Evolutionary conservation across 305 asterid species (phyloP).

Genomic region (Fraxinus dipetala): DNA sequence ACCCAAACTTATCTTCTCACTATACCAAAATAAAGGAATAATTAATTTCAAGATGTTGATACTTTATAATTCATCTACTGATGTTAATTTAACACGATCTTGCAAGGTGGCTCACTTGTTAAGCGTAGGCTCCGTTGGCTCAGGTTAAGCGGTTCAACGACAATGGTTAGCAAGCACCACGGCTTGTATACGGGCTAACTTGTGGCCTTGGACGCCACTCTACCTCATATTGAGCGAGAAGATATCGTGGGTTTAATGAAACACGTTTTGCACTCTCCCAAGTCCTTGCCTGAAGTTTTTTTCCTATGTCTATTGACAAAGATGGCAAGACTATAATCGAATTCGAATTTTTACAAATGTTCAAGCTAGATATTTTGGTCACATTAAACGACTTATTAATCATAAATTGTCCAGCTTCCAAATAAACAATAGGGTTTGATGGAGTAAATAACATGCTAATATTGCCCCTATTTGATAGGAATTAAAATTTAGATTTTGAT

Average conservation of each 20-base stretch:
- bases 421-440: background rate
- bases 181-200: background rate
- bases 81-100: background rate
- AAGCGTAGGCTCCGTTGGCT: background rate
- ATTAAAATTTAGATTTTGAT: no score
- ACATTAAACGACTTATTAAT: background rate
- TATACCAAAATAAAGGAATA: conserved; percentile 16
- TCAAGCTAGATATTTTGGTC: background rate
- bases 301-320: background rate
- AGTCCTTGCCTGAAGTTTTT: background rate
- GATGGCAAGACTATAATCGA: background rate
- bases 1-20: conserved; percentile 24
- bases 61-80: background rate
- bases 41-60: background rate
- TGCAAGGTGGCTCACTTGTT: background rate
- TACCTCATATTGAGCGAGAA: background rate
- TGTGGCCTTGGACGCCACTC: background rate
- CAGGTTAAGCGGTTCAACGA: background rate
- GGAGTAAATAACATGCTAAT: background rate
- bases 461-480: no score
- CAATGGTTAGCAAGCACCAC: background rate
- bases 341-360: background rate
- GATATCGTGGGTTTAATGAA: background rate
- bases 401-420: background rate
- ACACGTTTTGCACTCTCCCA: background rate